phyloP scores from a whole-genome alignment of 192 early-diverging fungal genomes.

The Backusella sp. region DNA sequence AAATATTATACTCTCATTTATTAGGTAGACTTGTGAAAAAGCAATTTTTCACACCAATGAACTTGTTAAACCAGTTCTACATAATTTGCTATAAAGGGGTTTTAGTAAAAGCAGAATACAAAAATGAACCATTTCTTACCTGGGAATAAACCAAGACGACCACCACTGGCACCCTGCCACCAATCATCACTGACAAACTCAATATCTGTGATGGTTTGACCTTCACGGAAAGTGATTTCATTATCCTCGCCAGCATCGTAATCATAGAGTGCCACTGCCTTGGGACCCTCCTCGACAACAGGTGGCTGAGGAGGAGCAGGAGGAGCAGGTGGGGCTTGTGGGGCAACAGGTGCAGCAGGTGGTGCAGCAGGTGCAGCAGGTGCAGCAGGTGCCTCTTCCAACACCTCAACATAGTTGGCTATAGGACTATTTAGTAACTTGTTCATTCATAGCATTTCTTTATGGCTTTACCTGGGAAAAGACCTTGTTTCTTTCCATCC shows the following conservation, averaged over 20 bases:
- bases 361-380: conserved; percentile 12
- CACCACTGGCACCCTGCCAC: conserved; percentile 81
- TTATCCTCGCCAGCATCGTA: conserved; percentile 86
- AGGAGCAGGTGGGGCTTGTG: conserved; percentile 23
- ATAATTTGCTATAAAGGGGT: conserved; percentile 44
- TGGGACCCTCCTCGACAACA: conserved; percentile 35
- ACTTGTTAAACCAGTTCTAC: conserved; percentile 44
- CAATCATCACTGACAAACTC: conserved; percentile 85
- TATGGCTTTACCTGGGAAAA: conserved; percentile 68
- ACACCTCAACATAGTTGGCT: conserved; percentile 41
- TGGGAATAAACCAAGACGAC: conserved; percentile 69
- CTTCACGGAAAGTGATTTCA: conserved; percentile 80
- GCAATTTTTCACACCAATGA: neutral
- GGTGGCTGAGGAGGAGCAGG: conserved; percentile 16
- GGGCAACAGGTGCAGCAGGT: conserved; percentile 6
- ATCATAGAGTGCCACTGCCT: conserved; percentile 73
- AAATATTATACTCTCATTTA: no score
- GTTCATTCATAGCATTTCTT: no score
- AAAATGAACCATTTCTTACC: conserved; percentile 41
- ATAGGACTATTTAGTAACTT: no score
- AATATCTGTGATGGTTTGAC: conserved; percentile 75
- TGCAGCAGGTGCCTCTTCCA: conserved; percentile 25
- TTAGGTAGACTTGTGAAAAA: no score
- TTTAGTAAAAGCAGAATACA: neutral
- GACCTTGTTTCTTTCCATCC: conserved; percentile 68